phyloP scores from a whole-genome alignment of 495 filamentous ascomycete species.

The Annulohypoxylon moriforme region DNA sequence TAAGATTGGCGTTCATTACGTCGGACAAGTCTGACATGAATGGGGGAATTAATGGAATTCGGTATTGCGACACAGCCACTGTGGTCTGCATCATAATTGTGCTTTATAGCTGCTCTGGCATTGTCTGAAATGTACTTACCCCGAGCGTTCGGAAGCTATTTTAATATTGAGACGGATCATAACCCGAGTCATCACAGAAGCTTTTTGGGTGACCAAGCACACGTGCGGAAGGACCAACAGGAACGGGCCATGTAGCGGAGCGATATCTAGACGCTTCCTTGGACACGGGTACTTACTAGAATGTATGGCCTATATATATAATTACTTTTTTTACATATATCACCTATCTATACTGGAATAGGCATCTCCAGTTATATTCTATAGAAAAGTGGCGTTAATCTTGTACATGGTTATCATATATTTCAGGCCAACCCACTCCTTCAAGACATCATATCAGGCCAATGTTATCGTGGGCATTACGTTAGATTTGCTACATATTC shows the following conservation, averaged over 20 bases:
- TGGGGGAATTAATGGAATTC: slow-evolving; percentile 14
- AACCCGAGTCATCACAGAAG: not conserved
- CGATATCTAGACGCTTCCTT: slow-evolving; percentile 23
- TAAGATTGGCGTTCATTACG: not conserved
- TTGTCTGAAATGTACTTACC: slow-evolving; percentile 29
- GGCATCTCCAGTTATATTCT: not conserved
- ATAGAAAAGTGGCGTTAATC: not conserved
- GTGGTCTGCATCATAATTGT: not conserved
- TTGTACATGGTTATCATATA: not conserved
- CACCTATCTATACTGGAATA: not conserved
- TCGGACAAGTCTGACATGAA: not conserved
- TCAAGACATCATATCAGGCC: not conserved
- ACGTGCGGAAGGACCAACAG: not conserved
- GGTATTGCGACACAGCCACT: not conserved
- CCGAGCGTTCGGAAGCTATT: not conserved
- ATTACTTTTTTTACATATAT: slow-evolving; percentile 17
- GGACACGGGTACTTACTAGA: slow-evolving; percentile 33
- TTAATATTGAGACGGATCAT: slow-evolving; percentile 18
- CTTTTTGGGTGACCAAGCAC: slow-evolving; percentile 3
- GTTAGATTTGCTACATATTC: not conserved
- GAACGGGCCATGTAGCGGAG: slow-evolving; percentile 21
- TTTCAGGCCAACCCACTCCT: not conserved
- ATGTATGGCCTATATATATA: slow-evolving; percentile 39
- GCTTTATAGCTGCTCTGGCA: not conserved
- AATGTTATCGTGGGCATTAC: not conserved